A percentile compares a stretch with the other conserved stretches of the same genome.
phyloP scores from a whole-genome alignment of 257 asterid species.

The Mitragyna speciosa region DNA sequence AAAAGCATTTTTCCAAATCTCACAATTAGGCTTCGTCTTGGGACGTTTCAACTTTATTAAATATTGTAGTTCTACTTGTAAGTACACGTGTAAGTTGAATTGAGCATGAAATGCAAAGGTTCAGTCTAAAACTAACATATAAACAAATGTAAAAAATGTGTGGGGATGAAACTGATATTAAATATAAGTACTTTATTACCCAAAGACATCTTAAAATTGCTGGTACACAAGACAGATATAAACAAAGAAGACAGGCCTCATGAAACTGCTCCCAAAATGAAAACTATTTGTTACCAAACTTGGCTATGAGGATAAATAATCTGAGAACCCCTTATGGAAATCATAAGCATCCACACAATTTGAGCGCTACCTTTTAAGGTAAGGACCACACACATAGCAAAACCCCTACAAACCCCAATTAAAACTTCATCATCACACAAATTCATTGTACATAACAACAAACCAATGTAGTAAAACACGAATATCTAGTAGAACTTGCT shows the following conservation, averaged over 20 bases:
- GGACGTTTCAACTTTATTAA: no score
- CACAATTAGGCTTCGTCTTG: no score
- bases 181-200: neutral
- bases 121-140: neutral
- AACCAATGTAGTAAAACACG: neutral
- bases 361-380: neutral
- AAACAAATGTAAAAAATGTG: neutral
- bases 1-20: no score
- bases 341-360: neutral
- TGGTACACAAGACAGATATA: neutral
- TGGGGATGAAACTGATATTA: neutral
- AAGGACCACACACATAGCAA: slow-evolving; percentile 8
- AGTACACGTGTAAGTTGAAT: neutral
- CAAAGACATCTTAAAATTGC: neutral
- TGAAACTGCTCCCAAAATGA: neutral
- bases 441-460: neutral
- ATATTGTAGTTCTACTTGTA: no score
- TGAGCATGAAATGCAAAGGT: neutral
- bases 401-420: slow-evolving; percentile 20
- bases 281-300: neutral
- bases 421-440: neutral
- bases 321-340: neutral
- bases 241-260: neutral
- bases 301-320: neutral
- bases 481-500: neutral